Evolutionary conservation across 495 filamentous ascomycete species (phyloP).

Genomic region (Hypoxylon lenormandii): DNA sequence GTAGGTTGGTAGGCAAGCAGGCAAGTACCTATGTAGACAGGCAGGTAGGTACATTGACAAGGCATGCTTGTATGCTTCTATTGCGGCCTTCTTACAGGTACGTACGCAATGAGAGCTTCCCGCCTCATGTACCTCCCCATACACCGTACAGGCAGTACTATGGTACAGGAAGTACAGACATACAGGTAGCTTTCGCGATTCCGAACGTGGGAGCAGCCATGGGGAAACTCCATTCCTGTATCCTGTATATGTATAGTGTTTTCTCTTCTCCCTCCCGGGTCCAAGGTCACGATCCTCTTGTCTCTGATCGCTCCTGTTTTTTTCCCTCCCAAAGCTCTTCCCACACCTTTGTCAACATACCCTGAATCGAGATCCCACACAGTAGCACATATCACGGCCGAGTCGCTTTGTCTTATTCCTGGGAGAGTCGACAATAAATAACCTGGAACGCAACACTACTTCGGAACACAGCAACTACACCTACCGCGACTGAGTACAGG

Average conservation of each 20-base stretch:
- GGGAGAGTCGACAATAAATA: background rate
- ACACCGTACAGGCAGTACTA: too few relatives aligned
- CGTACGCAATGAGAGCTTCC: slow-evolving; percentile 27
- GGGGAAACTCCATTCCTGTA: slow-evolving; percentile 27
- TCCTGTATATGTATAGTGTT: slow-evolving; percentile 28
- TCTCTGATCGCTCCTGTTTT: slow-evolving; percentile 6
- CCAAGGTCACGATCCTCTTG: slow-evolving; percentile 2
- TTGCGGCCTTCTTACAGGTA: slow-evolving; percentile 21
- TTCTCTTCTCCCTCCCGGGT: slow-evolving; percentile 1
- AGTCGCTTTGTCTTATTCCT: slow-evolving; percentile 11
- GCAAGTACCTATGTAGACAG: background rate
- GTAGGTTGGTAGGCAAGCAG: too few relatives aligned
- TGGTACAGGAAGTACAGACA: too few relatives aligned
- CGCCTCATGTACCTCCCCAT: slow-evolving; percentile 6
- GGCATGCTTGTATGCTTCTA: background rate
- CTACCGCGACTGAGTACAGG: slow-evolving; percentile 7
- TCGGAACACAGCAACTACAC: background rate
- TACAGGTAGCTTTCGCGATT: slow-evolving; percentile 17
- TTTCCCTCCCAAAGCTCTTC: background rate
- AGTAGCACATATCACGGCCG: background rate
- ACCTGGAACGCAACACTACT: background rate
- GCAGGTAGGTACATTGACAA: background rate
- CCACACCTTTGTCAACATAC: slow-evolving; percentile 16
- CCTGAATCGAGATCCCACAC: slow-evolving; percentile 3
- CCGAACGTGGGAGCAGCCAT: slow-evolving; percentile 21